Evolutionary conservation across 495 filamentous ascomycete species (phyloP).

Genomic region (Daldinia bambusicola): DNA sequence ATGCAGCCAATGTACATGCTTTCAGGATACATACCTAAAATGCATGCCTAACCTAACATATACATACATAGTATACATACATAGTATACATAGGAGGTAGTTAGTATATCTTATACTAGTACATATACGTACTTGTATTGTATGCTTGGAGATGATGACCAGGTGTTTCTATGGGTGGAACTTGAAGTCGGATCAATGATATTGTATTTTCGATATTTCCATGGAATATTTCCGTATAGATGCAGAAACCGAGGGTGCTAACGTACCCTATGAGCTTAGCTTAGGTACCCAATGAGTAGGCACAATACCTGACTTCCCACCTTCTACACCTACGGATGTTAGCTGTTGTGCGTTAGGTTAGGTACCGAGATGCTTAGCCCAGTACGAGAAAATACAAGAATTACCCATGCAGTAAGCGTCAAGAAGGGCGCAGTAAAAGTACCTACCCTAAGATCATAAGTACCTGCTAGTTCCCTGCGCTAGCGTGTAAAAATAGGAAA

Average conservation of each 20-base stretch:
- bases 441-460: no score
- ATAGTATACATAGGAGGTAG: no score
- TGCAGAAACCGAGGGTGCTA: constrained; percentile 23
- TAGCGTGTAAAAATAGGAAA: constrained; percentile 46
- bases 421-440: background rate
- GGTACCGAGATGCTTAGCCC: constrained; percentile 1
- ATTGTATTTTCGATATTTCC: background rate
- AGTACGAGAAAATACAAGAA: background rate
- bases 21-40: background rate
- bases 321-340: no score
- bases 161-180: no score
- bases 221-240: background rate
- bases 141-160: background rate
- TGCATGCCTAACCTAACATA: no score
- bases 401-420: background rate
- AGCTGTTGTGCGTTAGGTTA: background rate
- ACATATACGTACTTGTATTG: no score
- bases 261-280: background rate
- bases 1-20: background rate
- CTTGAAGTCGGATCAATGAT: background rate
- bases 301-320: no score
- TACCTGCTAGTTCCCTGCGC: constrained; percentile 16
- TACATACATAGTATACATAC: no score
- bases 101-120: no score
- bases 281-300: no score